phyloP scores from a whole-genome alignment of 768 basidiomycete genomes.

The Mycena amicta region DNA sequence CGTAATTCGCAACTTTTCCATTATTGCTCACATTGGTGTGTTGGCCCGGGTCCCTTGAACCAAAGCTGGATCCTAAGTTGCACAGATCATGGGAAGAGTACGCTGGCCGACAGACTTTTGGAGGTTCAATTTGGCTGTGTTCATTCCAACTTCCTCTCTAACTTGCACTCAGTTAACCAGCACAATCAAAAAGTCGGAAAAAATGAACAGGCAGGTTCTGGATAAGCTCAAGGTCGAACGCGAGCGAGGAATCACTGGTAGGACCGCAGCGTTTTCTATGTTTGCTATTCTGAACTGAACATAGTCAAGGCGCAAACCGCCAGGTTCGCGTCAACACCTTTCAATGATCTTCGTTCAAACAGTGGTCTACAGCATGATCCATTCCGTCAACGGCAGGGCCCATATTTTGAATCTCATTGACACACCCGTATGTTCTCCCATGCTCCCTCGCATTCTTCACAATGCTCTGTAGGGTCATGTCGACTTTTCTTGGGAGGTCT shows the following conservation, averaged over 20 bases:
- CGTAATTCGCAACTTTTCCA: conserved; percentile 85
- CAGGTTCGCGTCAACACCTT: conserved; percentile 48
- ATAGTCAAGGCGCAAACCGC: conserved; percentile 95
- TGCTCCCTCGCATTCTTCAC: background rate
- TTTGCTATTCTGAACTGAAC: conserved; percentile 4
- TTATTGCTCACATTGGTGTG: conserved; percentile 93
- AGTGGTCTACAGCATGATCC: conserved; percentile 67
- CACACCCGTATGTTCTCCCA: conserved; percentile 67
- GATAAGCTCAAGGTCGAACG: conserved; percentile 97
- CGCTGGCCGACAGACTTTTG: conserved; percentile 74
- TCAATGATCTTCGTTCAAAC: conserved; percentile 6
- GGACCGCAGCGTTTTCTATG: conserved; percentile 23
- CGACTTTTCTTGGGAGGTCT: conserved; percentile 97
- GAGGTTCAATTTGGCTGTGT: conserved; percentile 53
- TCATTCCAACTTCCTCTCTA: conserved; percentile 25
- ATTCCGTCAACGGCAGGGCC: conserved; percentile 51
- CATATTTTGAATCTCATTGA: conserved; percentile 94
- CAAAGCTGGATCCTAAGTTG: conserved; percentile 1
- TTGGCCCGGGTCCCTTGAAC: background rate
- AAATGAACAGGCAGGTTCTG: conserved; percentile 81
- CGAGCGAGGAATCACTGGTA: conserved; percentile 96
- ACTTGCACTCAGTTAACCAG: conserved; percentile 67
- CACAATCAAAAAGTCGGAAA: conserved; percentile 69
- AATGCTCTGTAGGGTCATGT: conserved; percentile 75
- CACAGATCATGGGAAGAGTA: conserved; percentile 93